Evolutionary conservation across 441 rosid species (phyloP).

Genomic region (Dalechampia spathulata): DNA sequence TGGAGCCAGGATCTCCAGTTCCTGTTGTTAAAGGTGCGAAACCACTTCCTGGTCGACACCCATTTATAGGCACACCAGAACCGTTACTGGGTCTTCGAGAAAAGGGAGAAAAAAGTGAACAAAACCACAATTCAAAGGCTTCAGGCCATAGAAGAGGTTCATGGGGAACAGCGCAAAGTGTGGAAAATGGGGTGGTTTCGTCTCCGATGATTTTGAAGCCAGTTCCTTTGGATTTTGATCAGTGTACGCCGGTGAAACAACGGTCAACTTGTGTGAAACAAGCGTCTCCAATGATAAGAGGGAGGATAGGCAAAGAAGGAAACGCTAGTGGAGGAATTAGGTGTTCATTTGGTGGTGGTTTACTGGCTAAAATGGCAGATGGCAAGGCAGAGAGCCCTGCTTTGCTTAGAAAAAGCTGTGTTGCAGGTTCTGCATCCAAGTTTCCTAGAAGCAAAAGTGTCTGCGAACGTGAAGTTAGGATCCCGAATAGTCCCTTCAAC

Average conservation of each 20-base stretch:
- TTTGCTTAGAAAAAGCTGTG: constrained; percentile 71
- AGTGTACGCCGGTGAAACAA: constrained; percentile 69
- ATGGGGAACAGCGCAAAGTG: constrained; percentile 61
- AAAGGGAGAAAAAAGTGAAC: constrained; percentile 35
- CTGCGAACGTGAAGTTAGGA: constrained; percentile 47
- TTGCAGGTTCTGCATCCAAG: constrained; percentile 40
- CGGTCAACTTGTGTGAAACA: constrained; percentile 24
- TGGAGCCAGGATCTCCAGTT: constrained; percentile 87
- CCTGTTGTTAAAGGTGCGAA: constrained; percentile 73
- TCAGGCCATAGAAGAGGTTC: constrained; percentile 56
- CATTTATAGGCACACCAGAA: constrained; percentile 76
- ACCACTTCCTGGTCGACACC: constrained; percentile 89
- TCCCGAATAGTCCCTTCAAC: constrained; percentile 56
- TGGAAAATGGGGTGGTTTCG: constrained; percentile 27
- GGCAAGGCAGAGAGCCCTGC: constrained; percentile 53
- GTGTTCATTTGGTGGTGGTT: constrained; percentile 67
- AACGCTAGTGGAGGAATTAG: constrained; percentile 34
- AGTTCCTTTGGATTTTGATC: constrained; percentile 76
- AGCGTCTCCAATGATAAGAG: constrained; percentile 49
- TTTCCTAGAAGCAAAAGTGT: constrained; percentile 75
- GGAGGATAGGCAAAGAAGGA: constrained; percentile 32
- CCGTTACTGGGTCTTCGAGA: constrained; percentile 57
- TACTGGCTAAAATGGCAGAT: constrained; percentile 50
- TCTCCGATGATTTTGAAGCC: constrained; percentile 72
- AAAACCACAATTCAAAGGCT: constrained; percentile 28